These are phyloP conservation scores for Luffa acutangula DNA, from an alignment of 306 rosid genomes.

Conservation along the genomic window DNA sequence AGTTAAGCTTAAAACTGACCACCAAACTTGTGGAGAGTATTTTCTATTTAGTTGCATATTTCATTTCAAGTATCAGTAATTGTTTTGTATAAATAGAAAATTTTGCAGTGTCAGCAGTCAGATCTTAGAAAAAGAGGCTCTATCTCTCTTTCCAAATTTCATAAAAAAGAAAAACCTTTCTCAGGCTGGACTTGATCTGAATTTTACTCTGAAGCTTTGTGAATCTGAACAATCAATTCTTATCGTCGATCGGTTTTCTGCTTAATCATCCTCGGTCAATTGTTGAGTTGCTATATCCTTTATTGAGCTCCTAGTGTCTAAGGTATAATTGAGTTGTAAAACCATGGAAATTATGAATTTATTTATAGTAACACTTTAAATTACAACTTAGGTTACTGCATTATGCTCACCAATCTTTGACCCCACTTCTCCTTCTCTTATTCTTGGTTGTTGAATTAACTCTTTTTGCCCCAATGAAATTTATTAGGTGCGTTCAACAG, in stretches of 20 bases:
- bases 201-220: not conserved
- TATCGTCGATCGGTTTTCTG: not conserved
- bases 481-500: slow-evolving; percentile 80
- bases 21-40: not conserved
- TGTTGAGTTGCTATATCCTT: not conserved
- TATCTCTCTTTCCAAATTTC: not conserved
- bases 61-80: not conserved
- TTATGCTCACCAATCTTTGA: not conserved
- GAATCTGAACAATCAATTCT: not conserved
- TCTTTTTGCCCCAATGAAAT: slow-evolving; percentile 8
- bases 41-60: not conserved
- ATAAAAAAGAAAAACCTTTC: not conserved
- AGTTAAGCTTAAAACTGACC: not conserved
- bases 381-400: not conserved
- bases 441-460: not conserved
- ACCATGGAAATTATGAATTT: not conserved
- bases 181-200: not conserved
- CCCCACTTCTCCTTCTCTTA: not conserved
- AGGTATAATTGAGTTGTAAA: not conserved
- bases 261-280: not conserved
- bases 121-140: not conserved
- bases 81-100: no score
- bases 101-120: not conserved
- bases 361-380: not conserved
- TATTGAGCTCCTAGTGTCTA: not conserved